Conservation (phyloP, 2,329 filamentous ascomycete species). For the Simplicillium aogashimaense region DNA sequence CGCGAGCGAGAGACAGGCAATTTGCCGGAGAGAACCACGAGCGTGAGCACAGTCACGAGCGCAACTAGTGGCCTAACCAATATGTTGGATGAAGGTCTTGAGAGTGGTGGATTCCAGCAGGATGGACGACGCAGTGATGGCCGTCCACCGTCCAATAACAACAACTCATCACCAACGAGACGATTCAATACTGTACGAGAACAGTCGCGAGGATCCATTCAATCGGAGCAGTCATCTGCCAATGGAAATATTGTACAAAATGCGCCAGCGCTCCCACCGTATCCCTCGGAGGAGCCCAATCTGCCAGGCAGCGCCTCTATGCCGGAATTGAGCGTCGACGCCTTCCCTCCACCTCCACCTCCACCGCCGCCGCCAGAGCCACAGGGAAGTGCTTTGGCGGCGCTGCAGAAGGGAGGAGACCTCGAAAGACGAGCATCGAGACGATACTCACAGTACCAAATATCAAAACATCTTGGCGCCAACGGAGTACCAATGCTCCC, state of each 20-base stretch:
- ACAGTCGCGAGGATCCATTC: constrained; percentile 37
- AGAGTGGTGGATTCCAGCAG: constrained; percentile 36
- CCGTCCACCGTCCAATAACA: constrained; percentile 13
- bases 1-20: constrained; percentile 40
- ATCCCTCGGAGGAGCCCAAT: constrained; percentile 50
- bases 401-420: constrained; percentile 83
- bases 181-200: constrained; percentile 39
- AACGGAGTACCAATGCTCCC: constrained; percentile 83
- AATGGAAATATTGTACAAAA: constrained; percentile 71
- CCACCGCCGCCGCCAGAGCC: constrained; percentile 60
- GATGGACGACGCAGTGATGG: constrained; percentile 22
- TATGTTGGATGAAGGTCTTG: constrained; percentile 49
- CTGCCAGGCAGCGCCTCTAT: constrained; percentile 29
- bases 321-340: constrained; percentile 47
- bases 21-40: constrained; percentile 41
- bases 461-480: constrained; percentile 83
- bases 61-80: constrained; percentile 44
- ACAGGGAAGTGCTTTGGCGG: constrained; percentile 81
- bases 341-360: constrained; percentile 63
- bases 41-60: constrained; percentile 49
- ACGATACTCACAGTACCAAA: constrained; percentile 92
- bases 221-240: constrained; percentile 53
- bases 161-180: constrained; percentile 35
- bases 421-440: constrained; percentile 86
- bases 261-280: constrained; percentile 64